Conservation (phyloP, 768 basidiomycete species). For the Collybia sordida region DNA sequence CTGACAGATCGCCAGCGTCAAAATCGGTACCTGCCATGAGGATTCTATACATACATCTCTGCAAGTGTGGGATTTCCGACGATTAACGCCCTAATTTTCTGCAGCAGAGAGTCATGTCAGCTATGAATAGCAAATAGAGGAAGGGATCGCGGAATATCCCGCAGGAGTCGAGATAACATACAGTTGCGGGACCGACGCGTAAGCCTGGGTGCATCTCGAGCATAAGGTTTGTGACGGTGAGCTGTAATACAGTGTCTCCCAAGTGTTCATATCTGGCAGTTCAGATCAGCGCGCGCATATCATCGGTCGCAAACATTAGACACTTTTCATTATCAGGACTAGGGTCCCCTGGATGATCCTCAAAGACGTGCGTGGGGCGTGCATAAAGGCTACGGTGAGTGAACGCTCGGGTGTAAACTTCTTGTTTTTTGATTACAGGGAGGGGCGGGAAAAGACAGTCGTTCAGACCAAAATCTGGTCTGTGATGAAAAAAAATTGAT, state of each 20-base stretch:
- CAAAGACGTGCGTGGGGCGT: constrained; percentile 73
- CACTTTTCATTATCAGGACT: constrained; percentile 85
- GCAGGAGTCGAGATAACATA: constrained; percentile 30
- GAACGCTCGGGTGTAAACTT: constrained; percentile 57
- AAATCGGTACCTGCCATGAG: not conserved
- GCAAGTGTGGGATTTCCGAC: constrained; percentile 77
- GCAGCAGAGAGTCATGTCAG: not conserved
- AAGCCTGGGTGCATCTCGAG: constrained; percentile 64
- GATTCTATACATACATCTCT: constrained; percentile 47
- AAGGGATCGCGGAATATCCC: constrained; percentile 11
- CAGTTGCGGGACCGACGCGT: constrained; percentile 78
- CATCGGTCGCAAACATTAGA: constrained; percentile 14
- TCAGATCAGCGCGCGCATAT: constrained; percentile 1
- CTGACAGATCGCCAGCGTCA: constrained; percentile 28
- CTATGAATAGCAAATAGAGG: not conserved
- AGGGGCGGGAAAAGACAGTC: constrained; percentile 54
- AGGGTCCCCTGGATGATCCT: constrained; percentile 68
- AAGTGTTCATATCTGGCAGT: constrained; percentile 66
- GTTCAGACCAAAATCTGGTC: constrained; percentile 43
- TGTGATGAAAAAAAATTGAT: constrained; percentile 11
- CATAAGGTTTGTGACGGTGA: constrained; percentile 66
- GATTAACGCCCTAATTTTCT: constrained; percentile 80
- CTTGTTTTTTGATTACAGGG: constrained; percentile 49
- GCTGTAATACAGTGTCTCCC: constrained; percentile 71
- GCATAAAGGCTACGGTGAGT: constrained; percentile 75